Evolutionary conservation across 1,284 basidiomycete species (phyloP).

Genomic region (Puccinia novopanici): DNA sequence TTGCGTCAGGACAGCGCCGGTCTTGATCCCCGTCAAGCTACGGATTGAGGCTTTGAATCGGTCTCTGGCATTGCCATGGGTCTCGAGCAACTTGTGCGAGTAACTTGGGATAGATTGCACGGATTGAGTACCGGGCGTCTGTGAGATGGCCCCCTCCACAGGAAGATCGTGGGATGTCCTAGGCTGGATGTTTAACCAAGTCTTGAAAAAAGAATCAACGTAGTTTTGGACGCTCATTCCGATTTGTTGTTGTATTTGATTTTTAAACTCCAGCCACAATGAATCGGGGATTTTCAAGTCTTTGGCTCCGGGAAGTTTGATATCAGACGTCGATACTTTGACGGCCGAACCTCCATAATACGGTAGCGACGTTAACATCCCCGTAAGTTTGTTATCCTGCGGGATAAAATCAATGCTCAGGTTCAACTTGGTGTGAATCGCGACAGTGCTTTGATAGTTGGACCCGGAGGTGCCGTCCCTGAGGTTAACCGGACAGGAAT

Average conservation of each 20-base stretch:
- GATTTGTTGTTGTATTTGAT: not conserved
- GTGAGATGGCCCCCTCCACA: not conserved
- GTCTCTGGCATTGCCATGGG: conserved; percentile 48
- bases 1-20: conserved; percentile 39
- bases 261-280: conserved; percentile 18
- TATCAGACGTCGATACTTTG: conserved; percentile 18
- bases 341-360: conserved; percentile 26
- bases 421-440: conserved; percentile 13
- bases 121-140: conserved; percentile 4
- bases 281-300: conserved; percentile 5
- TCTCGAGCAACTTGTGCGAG: conserved; percentile 22
- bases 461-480: conserved; percentile 12
- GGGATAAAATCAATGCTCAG: conserved; percentile 28
- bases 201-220: conserved; percentile 42
- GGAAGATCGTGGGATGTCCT: not conserved
- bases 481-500: not conserved
- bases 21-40: conserved; percentile 41
- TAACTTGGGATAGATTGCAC: not conserved
- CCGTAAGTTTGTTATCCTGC: conserved; percentile 2
- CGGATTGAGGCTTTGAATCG: conserved; percentile 47
- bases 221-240: conserved; percentile 3
- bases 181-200: conserved; percentile 26
- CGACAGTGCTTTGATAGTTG: not conserved
- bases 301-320: conserved; percentile 6
- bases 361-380: conserved; percentile 28